phyloP scores from a whole-genome alignment of 495 filamentous ascomycete species.

The Hypoxylon lenormandii region DNA sequence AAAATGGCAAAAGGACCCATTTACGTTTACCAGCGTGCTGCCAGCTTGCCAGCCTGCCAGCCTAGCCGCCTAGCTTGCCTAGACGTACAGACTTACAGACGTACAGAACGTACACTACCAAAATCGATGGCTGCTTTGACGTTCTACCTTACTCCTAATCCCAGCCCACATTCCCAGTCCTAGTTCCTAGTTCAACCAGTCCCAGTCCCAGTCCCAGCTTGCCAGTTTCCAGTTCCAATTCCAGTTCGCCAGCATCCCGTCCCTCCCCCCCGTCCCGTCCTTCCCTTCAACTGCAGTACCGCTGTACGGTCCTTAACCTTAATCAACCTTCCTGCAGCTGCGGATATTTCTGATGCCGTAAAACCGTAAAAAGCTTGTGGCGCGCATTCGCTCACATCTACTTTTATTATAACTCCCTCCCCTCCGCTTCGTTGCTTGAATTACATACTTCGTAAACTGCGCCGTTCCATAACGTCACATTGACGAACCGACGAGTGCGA shows the following conservation, averaged over 20 bases:
- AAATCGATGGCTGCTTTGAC: too few species aligned
- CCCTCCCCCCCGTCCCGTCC: constrained; percentile 30
- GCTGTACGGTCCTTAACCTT: constrained; percentile 41
- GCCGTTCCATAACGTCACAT: not conserved
- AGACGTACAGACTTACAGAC: too few species aligned
- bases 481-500: constrained; percentile 19
- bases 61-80: not conserved
- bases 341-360: constrained; percentile 33
- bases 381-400: constrained; percentile 13
- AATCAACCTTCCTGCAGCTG: constrained; percentile 23
- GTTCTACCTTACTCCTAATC: too few species aligned
- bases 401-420: constrained; percentile 2
- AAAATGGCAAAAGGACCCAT: constrained; percentile 30
- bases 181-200: too few species aligned
- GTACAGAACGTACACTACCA: too few species aligned
- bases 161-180: too few species aligned
- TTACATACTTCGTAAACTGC: not conserved
- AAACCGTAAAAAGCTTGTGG: constrained; percentile 6
- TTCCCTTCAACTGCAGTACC: constrained; percentile 12
- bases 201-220: too few species aligned
- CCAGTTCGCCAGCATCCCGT: constrained; percentile 5
- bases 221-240: too few species aligned
- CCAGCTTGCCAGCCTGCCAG: too few species aligned
- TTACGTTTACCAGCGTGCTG: constrained; percentile 33
- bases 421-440: not conserved